These are phyloP conservation scores for Nemophila menziesii DNA, from an alignment of 257 asterid species.

Conservation along the genomic window DNA sequence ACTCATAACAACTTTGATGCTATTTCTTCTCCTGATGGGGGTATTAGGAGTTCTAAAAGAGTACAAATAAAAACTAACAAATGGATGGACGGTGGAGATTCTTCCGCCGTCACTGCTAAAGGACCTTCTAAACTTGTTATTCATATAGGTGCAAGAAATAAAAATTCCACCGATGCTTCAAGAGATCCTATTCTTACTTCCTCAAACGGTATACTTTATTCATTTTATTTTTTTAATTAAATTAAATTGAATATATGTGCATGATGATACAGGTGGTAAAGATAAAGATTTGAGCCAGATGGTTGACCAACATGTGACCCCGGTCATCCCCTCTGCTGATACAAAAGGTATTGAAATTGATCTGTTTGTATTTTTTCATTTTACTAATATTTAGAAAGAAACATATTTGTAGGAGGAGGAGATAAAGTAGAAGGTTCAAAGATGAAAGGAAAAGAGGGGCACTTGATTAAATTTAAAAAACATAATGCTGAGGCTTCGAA, in stretches of 20 bases:
- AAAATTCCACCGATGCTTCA: slow-evolving; percentile 45
- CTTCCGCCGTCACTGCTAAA: slow-evolving; percentile 32
- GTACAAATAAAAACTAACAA: slow-evolving; percentile 54
- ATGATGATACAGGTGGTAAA: slow-evolving; percentile 24
- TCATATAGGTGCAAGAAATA: slow-evolving; percentile 72
- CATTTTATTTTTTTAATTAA: too few species aligned
- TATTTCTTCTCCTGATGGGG: slow-evolving; percentile 42
- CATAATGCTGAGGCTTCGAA: slow-evolving; percentile 22
- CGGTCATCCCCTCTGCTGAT: slow-evolving; percentile 21
- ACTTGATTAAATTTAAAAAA: slow-evolving; percentile 28
- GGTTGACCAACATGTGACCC: slow-evolving; percentile 13
- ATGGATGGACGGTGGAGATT: slow-evolving; percentile 27
- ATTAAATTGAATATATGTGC: too few species aligned
- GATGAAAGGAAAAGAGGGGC: slow-evolving; percentile 21
- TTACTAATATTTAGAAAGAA: background rate
- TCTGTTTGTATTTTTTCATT: background rate
- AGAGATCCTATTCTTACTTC: slow-evolving; percentile 45
- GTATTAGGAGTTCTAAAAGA: slow-evolving; percentile 41
- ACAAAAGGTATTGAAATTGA: slow-evolving; percentile 21
- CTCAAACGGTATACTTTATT: slow-evolving; percentile 39
- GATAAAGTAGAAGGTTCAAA: slow-evolving; percentile 40
- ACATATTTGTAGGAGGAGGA: slow-evolving; percentile 19
- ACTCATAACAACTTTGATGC: slow-evolving; percentile 23
- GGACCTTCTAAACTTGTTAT: slow-evolving; percentile 86
- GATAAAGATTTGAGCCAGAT: slow-evolving; percentile 21